Percentiles rank a stretch among this genome's conserved stretches.
Evolutionary conservation across 2,329 filamentous ascomycete species (phyloP).

Genomic region (Fusarium anguioides): DNA sequence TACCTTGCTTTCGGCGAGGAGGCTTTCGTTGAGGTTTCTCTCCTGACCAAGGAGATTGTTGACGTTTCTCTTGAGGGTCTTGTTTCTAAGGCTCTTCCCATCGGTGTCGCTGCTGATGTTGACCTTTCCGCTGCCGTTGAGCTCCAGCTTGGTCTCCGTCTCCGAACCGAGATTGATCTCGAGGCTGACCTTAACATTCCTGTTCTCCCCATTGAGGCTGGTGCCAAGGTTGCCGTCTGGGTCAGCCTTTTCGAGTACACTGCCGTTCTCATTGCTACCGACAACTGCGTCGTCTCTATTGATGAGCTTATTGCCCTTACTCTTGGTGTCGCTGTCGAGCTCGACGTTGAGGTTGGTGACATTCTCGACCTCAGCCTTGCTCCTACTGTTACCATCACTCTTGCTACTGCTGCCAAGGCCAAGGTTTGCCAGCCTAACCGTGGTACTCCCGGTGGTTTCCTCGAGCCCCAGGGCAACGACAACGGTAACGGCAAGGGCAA

Average conservation of each 20-base stretch:
- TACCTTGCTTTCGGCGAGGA: constrained; percentile 63
- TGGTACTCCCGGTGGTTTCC: constrained; percentile 25
- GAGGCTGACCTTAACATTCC: constrained; percentile 48
- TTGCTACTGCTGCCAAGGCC: constrained; percentile 41
- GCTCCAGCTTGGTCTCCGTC: constrained; percentile 61
- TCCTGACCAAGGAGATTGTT: constrained; percentile 53
- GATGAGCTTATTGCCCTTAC: constrained; percentile 38
- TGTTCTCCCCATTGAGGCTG: constrained; percentile 50
- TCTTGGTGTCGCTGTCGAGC: constrained; percentile 40
- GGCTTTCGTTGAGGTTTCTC: constrained; percentile 54
- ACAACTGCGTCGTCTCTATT: constrained; percentile 50
- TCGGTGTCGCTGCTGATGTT: constrained; percentile 41
- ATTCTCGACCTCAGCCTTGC: constrained; percentile 53
- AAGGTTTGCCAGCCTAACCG: constrained; percentile 36
- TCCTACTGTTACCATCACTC: constrained; percentile 55
- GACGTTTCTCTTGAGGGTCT: constrained; percentile 56
- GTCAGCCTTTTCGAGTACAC: constrained; percentile 67
- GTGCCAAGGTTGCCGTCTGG: constrained; percentile 59
- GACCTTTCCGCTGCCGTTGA: constrained; percentile 56
- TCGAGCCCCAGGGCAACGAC: neutral
- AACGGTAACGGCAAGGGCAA: no score
- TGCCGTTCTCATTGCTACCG: constrained; percentile 52
- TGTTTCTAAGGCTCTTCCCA: constrained; percentile 42
- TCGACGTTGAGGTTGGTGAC: constrained; percentile 42
- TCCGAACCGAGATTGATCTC: constrained; percentile 60